These are phyloP conservation scores for Globisporangium recalcitrans DNA, from an alignment of 352 stramenopile genomes.

Conservation along the genomic window DNA sequence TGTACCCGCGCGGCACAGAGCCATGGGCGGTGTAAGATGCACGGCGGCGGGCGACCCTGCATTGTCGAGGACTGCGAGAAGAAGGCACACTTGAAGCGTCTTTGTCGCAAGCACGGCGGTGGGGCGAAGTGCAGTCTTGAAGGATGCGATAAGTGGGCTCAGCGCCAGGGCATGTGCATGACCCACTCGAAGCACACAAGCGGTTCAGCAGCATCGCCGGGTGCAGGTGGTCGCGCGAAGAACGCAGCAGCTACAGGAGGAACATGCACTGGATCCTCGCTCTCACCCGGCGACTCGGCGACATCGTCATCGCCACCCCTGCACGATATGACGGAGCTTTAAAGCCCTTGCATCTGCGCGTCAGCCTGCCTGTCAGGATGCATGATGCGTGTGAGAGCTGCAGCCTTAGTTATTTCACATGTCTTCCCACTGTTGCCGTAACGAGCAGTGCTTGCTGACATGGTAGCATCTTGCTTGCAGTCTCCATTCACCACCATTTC, in stretches of 20 bases:
- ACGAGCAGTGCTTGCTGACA: neutral
- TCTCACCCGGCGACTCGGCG: neutral
- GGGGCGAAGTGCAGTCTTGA: slow-evolving; percentile 64
- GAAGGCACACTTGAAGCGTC: slow-evolving; percentile 74
- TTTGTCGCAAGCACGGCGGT: slow-evolving; percentile 81
- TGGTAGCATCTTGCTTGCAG: neutral
- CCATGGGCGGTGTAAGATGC: slow-evolving; percentile 61
- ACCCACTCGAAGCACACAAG: slow-evolving; percentile 65
- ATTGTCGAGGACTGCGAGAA: slow-evolving; percentile 71
- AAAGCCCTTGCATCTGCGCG: neutral
- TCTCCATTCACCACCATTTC: neutral
- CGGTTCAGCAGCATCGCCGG: neutral
- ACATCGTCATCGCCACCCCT: neutral
- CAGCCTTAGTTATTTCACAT: neutral
- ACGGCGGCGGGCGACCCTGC: slow-evolving; percentile 47
- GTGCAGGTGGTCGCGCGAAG: neutral
- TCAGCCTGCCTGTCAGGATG: neutral
- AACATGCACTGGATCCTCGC: neutral
- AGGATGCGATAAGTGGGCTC: slow-evolving; percentile 80
- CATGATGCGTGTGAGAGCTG: neutral
- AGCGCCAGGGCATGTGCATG: slow-evolving; percentile 83
- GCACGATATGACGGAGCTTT: slow-evolving; percentile 6
- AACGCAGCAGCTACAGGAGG: neutral
- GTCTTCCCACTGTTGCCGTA: neutral
- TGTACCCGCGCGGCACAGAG: slow-evolving; percentile 64